phyloP scores from a whole-genome alignment of 129 eudicot species.

The Arctium lappa region DNA sequence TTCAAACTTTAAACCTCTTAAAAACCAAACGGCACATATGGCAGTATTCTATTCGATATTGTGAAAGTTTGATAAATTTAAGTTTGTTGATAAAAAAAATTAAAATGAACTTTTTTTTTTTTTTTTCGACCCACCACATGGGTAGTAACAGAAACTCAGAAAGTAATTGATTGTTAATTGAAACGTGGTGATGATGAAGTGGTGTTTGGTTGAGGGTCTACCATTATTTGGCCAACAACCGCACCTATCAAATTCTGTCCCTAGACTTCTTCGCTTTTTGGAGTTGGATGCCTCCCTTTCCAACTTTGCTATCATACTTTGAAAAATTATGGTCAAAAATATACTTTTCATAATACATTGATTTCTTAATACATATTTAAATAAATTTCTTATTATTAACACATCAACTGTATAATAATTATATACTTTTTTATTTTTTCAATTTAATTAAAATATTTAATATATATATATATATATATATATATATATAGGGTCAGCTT shows the following conservation, averaged over 20 bases:
- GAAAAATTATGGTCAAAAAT: not conserved
- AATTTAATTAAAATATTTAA: too few relatives aligned
- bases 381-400: not conserved
- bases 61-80: too few relatives aligned
- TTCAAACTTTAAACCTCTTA: too few relatives aligned
- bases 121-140: not conserved
- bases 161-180: not conserved
- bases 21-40: too few relatives aligned
- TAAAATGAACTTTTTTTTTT: too few relatives aligned
- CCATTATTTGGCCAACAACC: constrained; percentile 26
- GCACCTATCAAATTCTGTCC: constrained; percentile 27
- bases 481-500: too few relatives aligned
- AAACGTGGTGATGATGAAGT: constrained; percentile 7
- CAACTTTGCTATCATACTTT: not conserved
- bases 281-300: constrained; percentile 17
- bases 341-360: not conserved
- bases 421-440: too few relatives aligned
- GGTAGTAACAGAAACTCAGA: not conserved
- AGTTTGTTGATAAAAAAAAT: too few relatives aligned
- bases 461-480: too few relatives aligned
- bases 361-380: not conserved
- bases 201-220: constrained; percentile 22
- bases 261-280: constrained; percentile 2
- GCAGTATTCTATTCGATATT: too few relatives aligned
- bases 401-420: not conserved